Percentiles rank a stretch among this genome's conserved stretches.
Evolutionary conservation across 2,329 filamentous ascomycete species (phyloP).

Genomic region (Aspergillus novoparasiticus): DNA sequence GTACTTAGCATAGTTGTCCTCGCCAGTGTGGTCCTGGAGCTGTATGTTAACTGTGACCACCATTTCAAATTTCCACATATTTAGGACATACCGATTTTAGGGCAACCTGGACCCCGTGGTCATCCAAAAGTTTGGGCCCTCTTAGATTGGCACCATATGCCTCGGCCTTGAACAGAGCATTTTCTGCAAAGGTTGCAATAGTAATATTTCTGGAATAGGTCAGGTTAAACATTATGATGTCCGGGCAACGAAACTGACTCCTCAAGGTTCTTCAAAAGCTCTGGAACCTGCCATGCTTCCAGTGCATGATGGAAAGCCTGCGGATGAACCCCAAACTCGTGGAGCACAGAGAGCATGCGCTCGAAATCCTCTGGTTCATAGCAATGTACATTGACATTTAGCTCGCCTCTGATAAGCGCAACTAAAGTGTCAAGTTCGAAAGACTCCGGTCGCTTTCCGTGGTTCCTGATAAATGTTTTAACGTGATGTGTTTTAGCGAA

Average conservation of each 20-base stretch:
- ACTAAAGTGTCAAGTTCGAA: slow-evolving; percentile 65
- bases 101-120: slow-evolving; percentile 67
- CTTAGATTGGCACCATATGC: slow-evolving; percentile 66
- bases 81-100: slow-evolving; percentile 63
- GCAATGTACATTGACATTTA: slow-evolving; percentile 71
- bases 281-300: slow-evolving; percentile 66
- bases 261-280: slow-evolving; percentile 42
- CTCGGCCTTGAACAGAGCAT: slow-evolving; percentile 73
- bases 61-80: too few species aligned
- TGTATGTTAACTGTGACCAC: neutral
- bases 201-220: slow-evolving; percentile 46
- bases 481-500: neutral
- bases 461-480: neutral
- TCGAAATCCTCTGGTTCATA: slow-evolving; percentile 71
- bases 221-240: neutral
- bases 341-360: slow-evolving; percentile 61
- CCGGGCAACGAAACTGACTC: neutral
- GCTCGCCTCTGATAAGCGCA: slow-evolving; percentile 67
- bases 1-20: slow-evolving; percentile 6
- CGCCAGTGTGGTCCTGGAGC: slow-evolving; percentile 9
- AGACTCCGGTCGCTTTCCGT: slow-evolving; percentile 29
- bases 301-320: slow-evolving; percentile 72
- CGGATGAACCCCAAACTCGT: slow-evolving; percentile 70
- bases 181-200: slow-evolving; percentile 67
- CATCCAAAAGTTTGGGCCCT: slow-evolving; percentile 67